Evolutionary conservation across 352 stramenopile genomes (phyloP).

Genomic region (Plasmopara muralis): DNA sequence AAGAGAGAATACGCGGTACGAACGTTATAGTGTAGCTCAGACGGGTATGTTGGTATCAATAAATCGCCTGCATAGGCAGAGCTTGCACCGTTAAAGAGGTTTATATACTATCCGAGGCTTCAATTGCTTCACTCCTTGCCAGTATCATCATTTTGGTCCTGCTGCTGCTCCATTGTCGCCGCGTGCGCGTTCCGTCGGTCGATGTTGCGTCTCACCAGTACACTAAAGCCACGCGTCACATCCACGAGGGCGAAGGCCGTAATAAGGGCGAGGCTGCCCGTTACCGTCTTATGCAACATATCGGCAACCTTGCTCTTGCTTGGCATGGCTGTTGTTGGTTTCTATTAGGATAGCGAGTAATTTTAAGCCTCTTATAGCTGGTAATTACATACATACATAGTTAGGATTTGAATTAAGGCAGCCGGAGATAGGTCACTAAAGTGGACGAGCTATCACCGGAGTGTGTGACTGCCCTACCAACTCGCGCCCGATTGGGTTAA

Average conservation of each 20-base stretch:
- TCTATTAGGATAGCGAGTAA: constrained; percentile 12
- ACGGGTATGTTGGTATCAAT: background rate
- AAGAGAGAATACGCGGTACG: constrained; percentile 72
- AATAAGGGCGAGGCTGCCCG: constrained; percentile 61
- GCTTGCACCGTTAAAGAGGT: background rate
- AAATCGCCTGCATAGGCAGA: background rate
- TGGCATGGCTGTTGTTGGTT: constrained; percentile 10
- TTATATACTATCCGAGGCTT: constrained; percentile 1
- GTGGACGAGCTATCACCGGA: no score
- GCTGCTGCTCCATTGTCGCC: constrained; percentile 14
- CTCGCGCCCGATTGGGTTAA: no score
- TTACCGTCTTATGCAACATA: constrained; percentile 76
- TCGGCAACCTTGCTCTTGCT: constrained; percentile 39
- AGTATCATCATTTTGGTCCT: constrained; percentile 11
- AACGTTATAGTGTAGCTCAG: constrained; percentile 31
- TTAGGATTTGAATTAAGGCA: no score
- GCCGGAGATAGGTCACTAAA: no score
- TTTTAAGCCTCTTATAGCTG: background rate
- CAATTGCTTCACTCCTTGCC: constrained; percentile 27
- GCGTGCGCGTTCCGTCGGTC: constrained; percentile 38
- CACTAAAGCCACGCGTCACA: constrained; percentile 70
- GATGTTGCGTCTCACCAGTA: constrained; percentile 77
- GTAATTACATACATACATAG: no score
- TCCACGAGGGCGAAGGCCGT: constrained; percentile 64
- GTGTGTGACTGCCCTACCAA: no score